These are phyloP conservation scores for Apostasia shenzhenica DNA, from an alignment of 106 monocot genomes.

Conservation along the genomic window DNA sequence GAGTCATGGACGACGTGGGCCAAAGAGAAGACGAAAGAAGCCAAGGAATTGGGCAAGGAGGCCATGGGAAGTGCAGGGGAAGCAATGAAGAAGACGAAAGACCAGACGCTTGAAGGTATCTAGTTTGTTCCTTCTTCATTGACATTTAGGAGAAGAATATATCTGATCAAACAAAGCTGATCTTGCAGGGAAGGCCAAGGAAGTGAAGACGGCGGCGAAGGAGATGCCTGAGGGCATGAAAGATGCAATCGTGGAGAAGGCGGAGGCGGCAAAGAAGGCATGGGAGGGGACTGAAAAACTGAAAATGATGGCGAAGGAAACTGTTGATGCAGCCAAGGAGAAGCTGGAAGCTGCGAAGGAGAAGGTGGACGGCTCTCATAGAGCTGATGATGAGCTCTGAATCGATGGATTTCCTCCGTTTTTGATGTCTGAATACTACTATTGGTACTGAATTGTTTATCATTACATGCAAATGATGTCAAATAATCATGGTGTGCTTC, in stretches of 20 bases:
- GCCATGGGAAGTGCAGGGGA: background rate
- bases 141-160: no score
- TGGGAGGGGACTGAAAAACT: background rate
- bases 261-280: background rate
- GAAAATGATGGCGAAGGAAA: constrained; percentile 5
- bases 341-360: constrained; percentile 4
- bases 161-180: no score
- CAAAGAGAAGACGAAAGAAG: background rate
- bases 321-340: constrained; percentile 1
- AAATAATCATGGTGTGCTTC: no score
- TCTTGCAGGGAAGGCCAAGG: background rate
- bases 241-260: no score
- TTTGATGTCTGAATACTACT: no score
- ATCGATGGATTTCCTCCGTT: no score
- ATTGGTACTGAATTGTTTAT: no score
- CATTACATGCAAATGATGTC: no score
- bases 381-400: constrained; percentile 7
- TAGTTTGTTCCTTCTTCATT: no score
- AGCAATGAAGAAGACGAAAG: background rate
- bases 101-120: background rate
- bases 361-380: background rate
- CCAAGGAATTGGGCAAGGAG: background rate
- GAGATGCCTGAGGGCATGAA: background rate
- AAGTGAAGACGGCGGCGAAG: background rate
- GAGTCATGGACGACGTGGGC: constrained; percentile 8